phyloP scores from a whole-genome alignment of 805 yeast genomes.

The Candida railenensis region DNA sequence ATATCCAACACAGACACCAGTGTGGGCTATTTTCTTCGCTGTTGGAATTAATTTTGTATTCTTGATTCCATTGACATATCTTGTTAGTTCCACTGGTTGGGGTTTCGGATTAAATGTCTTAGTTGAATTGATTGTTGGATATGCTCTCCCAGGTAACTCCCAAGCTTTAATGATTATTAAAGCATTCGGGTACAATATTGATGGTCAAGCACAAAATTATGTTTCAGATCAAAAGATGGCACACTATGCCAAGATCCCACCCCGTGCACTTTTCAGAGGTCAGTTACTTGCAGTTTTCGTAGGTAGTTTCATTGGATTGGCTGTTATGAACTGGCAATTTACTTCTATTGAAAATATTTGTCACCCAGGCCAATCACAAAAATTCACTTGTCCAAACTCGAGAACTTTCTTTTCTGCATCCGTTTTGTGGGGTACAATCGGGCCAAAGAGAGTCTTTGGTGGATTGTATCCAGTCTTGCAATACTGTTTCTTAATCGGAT shows the following conservation, averaged over 20 bases:
- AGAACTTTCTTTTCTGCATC: constrained; percentile 46
- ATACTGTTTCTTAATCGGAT: constrained; percentile 35
- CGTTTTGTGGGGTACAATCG: constrained; percentile 49
- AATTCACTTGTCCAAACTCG: constrained; percentile 22
- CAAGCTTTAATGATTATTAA: constrained; percentile 20
- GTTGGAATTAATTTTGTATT: constrained; percentile 20
- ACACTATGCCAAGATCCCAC: constrained; percentile 41
- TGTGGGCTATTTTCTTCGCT: constrained; percentile 20
- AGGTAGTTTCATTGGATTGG: constrained; percentile 20
- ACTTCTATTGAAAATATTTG: constrained; percentile 18
- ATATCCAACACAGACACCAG: constrained; percentile 30
- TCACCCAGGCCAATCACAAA: constrained; percentile 16
- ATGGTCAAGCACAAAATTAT: constrained; percentile 30
- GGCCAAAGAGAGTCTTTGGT: constrained; percentile 54
- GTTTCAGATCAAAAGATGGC: constrained; percentile 30
- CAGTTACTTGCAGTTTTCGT: constrained; percentile 23
- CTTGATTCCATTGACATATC: constrained; percentile 16
- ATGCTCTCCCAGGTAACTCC: constrained; percentile 25
- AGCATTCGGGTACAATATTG: constrained; percentile 25
- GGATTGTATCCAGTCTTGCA: constrained; percentile 31
- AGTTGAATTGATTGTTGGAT: constrained; percentile 22
- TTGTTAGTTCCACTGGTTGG: constrained; percentile 14
- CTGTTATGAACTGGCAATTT: constrained; percentile 20
- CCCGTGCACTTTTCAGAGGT: constrained; percentile 36
- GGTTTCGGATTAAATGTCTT: constrained; percentile 14